These are phyloP conservation scores for Sphaceloma murrayae DNA, from an alignment of 2,329 filamentous ascomycete genomes.

Conservation along the genomic window DNA sequence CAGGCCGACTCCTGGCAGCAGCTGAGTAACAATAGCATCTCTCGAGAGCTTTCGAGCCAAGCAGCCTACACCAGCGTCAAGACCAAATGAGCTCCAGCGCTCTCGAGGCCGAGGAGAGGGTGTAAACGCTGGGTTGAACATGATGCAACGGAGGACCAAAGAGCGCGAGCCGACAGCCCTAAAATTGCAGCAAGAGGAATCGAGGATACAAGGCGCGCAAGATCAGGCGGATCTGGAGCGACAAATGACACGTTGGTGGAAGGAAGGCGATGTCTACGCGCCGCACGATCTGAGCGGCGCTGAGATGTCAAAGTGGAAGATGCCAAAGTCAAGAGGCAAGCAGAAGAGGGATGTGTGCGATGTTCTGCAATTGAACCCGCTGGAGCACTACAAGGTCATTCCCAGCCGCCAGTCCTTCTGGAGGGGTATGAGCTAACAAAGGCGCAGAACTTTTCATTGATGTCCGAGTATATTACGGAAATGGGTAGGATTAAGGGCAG, in stretches of 20 bases:
- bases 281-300: constrained; percentile 72
- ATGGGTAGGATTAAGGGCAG: constrained; percentile 77
- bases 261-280: constrained; percentile 73
- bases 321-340: constrained; percentile 41
- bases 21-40: too few relatives aligned
- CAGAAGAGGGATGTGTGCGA: constrained; percentile 61
- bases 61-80: constrained; percentile 1
- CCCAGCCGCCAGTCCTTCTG: constrained; percentile 11
- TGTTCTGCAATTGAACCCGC: constrained; percentile 64
- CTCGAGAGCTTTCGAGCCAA: background rate
- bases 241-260: constrained; percentile 63
- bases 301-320: constrained; percentile 76
- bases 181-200: background rate
- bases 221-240: constrained; percentile 43
- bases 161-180: too few relatives aligned
- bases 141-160: too few relatives aligned
- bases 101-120: background rate
- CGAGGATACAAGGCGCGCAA: constrained; percentile 5
- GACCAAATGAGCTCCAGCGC: background rate
- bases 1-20: too few relatives aligned
- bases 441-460: constrained; percentile 75
- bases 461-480: constrained; percentile 77
- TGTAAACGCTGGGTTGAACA: background rate
- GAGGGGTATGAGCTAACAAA: constrained; percentile 19
- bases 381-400: constrained; percentile 77